Evolutionary conservation across 2,329 filamentous ascomycete species (phyloP).

Genomic region (Diaporthe caulivora): DNA sequence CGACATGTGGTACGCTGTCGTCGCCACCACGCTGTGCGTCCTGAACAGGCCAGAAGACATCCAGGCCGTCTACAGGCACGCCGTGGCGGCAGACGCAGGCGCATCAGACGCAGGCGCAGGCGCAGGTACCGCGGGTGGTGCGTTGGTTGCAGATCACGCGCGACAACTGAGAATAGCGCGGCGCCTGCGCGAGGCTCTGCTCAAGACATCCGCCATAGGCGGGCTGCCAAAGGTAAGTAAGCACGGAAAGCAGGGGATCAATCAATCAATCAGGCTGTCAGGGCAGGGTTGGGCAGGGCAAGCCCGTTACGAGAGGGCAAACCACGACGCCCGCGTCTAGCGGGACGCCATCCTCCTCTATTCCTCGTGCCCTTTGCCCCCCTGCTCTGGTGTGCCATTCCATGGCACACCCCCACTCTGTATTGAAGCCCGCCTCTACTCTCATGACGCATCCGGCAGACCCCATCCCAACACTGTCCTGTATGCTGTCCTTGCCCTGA

Average conservation of each 20-base stretch:
- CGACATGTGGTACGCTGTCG: conserved; percentile 63
- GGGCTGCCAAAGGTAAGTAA: conserved; percentile 62
- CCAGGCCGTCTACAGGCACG: conserved; percentile 56
- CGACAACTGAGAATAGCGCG: conserved; percentile 56
- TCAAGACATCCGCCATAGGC: conserved; percentile 61
- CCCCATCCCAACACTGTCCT: conserved; percentile 45
- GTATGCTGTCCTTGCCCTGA: neutral
- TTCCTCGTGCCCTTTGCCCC: neutral
- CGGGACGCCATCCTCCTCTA: neutral
- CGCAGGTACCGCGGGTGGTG: conserved; percentile 39
- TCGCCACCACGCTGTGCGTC: conserved; percentile 58
- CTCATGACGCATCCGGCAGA: neutral
- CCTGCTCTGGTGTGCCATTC: neutral
- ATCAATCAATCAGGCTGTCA: neutral
- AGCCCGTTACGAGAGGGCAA: conserved; percentile 10
- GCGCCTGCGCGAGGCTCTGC: conserved; percentile 61
- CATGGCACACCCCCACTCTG: neutral
- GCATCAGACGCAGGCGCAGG: conserved; percentile 43
- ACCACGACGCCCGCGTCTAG: conserved; percentile 28
- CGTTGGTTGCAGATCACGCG: conserved; percentile 45
- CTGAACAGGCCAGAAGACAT: conserved; percentile 65
- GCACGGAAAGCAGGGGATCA: neutral
- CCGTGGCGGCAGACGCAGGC: conserved; percentile 49
- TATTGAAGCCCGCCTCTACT: neutral
- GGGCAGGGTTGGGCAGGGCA: neutral